Evolutionary conservation across 257 asterid genomes (phyloP).

Genomic region (Jaltomata sinuosa): DNA sequence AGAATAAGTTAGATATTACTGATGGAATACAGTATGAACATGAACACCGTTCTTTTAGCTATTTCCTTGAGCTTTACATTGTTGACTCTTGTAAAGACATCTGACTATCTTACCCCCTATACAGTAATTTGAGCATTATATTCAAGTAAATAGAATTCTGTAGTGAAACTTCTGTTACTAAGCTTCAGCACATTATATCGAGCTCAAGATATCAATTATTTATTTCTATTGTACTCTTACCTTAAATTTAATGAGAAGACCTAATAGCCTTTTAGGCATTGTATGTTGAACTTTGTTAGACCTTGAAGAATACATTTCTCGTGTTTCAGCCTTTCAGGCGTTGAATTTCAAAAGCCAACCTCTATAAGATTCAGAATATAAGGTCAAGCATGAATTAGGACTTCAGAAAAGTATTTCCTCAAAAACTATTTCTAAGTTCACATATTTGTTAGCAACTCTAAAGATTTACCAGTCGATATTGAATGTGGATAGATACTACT

Average conservation of each 20-base stretch:
- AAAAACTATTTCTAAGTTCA: background rate
- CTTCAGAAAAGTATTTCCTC: background rate
- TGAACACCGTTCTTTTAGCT: background rate
- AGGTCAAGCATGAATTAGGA: background rate
- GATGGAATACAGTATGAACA: background rate
- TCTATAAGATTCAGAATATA: background rate
- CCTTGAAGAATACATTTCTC: background rate
- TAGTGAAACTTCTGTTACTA: background rate
- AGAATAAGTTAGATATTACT: background rate
- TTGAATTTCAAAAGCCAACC: background rate
- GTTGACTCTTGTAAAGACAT: background rate
- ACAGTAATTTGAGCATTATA: background rate
- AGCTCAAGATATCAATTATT: background rate
- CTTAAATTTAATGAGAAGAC: background rate
- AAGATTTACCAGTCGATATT: background rate
- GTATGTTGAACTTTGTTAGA: background rate
- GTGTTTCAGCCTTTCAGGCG: background rate
- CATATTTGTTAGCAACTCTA: background rate
- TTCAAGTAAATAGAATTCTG: background rate
- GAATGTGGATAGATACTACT: background rate
- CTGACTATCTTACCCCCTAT: background rate
- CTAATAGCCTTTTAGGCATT: background rate
- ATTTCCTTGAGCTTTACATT: background rate
- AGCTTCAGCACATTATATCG: background rate
- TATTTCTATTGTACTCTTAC: background rate